These are phyloP conservation scores for Microbotryum scabiosae DNA, from an alignment of 1,284 basidiomycete species.

Conservation along the genomic window DNA sequence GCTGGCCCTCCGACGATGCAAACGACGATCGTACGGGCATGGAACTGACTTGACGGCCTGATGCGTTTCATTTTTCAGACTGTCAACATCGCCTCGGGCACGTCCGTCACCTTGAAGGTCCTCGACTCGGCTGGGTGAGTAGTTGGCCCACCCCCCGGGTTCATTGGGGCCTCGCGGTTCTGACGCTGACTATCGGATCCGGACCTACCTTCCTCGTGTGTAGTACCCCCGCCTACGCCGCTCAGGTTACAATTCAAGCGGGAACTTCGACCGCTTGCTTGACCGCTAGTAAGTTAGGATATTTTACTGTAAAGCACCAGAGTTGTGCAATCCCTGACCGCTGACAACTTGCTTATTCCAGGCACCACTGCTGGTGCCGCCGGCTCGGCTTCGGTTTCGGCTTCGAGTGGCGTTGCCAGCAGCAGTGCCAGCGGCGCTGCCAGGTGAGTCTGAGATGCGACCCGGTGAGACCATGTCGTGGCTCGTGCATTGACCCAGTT, in stretches of 20 bases:
- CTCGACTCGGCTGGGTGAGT: constrained; percentile 2
- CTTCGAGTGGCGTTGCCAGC: neutral
- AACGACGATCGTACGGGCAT: too few species aligned
- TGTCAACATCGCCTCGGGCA: constrained; percentile 2
- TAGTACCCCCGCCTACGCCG: neutral
- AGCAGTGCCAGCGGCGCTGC: neutral
- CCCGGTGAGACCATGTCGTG: too few species aligned
- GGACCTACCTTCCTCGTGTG: neutral
- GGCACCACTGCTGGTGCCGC: neutral
- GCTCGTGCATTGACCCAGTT: too few species aligned
- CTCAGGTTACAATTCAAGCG: neutral
- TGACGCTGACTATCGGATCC: neutral
- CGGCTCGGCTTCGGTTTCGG: neutral
- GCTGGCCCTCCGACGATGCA: too few species aligned
- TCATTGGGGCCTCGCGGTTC: neutral
- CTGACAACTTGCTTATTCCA: too few species aligned
- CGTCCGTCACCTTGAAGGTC: neutral
- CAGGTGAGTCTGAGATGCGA: neutral
- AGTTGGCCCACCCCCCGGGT: neutral
- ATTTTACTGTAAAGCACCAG: too few species aligned
- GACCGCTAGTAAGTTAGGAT: neutral
- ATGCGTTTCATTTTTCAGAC: neutral
- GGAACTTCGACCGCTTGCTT: neutral
- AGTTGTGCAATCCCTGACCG: too few species aligned
- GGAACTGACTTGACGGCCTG: too few species aligned